These are phyloP conservation scores for Rhizopus sp. DNA, from an alignment of 371 early-diverging fungal genomes.

Conservation along the genomic window DNA sequence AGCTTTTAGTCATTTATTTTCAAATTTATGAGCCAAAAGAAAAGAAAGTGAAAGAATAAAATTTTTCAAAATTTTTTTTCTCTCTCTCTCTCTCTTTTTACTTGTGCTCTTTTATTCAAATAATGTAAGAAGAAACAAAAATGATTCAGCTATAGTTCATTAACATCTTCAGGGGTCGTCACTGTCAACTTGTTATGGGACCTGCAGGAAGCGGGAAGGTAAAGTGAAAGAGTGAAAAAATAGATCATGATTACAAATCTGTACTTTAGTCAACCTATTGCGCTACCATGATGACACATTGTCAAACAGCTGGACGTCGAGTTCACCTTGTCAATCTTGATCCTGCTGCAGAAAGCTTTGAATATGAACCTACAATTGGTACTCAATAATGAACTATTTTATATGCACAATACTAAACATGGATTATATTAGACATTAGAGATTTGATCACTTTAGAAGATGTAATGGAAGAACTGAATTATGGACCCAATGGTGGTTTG, in stretches of 20 bases:
- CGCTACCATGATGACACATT: constrained; percentile 91
- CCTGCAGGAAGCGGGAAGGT: constrained; percentile 97
- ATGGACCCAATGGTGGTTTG: constrained; percentile 99
- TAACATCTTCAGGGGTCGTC: constrained; percentile 69
- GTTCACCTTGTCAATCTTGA: constrained; percentile 98
- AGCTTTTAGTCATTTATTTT: too few relatives aligned
- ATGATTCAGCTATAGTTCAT: neutral
- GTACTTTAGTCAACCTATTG: constrained; percentile 91
- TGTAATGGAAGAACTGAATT: constrained; percentile 96
- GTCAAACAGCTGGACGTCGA: constrained; percentile 75
- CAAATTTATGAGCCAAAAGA: too few relatives aligned
- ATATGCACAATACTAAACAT: neutral
- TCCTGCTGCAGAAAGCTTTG: constrained; percentile 96
- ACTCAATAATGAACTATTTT: constrained; percentile 2
- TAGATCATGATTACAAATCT: neutral
- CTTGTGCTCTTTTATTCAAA: neutral
- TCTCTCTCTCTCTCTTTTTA: too few relatives aligned
- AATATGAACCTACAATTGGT: constrained; percentile 89
- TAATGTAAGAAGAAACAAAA: constrained; percentile 1
- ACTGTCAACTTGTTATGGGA: constrained; percentile 97
- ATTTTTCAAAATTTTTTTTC: too few relatives aligned
- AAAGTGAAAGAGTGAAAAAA: constrained; percentile 15
- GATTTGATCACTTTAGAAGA: constrained; percentile 97
- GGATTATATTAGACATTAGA: constrained; percentile 72
- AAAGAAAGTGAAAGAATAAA: too few relatives aligned